These are phyloP conservation scores for Glycine soja DNA, from an alignment of 306 rosid genomes.

Conservation along the genomic window DNA sequence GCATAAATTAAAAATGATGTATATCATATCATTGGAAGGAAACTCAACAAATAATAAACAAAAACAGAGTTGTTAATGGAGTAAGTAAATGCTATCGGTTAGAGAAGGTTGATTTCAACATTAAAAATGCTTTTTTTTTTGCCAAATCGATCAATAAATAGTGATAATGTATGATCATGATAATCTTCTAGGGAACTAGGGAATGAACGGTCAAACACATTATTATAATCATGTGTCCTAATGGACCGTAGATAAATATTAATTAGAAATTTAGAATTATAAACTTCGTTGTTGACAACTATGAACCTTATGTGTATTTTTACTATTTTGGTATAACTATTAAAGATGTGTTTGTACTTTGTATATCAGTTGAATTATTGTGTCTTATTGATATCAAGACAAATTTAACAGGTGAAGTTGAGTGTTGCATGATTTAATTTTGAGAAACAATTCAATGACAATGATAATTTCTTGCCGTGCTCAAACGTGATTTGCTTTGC, in stretches of 20 bases:
- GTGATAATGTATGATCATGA: conserved; percentile 2
- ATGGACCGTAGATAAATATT: not conserved
- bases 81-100: not conserved
- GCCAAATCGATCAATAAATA: not conserved
- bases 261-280: not conserved
- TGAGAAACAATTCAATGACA: not conserved
- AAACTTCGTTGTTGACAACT: not conserved
- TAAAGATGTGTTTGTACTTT: not conserved
- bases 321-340: not conserved
- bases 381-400: not conserved
- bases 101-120: conserved; percentile 12
- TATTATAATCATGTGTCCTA: not conserved
- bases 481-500: not conserved
- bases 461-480: not conserved
- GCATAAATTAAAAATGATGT: not conserved
- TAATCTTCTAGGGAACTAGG: not conserved
- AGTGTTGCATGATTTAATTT: not conserved
- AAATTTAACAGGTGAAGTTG: not conserved
- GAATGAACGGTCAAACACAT: not conserved
- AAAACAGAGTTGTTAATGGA: conserved; percentile 20
- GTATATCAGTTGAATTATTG: not conserved
- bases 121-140: not conserved
- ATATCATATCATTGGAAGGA: not conserved
- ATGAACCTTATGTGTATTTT: not conserved
- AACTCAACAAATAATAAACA: not conserved